Evolutionary conservation across 2,329 filamentous ascomycete genomes (phyloP), one percentile per base, ranked within the genome.

Genomic region (Diaporthe ampelina): DNA sequence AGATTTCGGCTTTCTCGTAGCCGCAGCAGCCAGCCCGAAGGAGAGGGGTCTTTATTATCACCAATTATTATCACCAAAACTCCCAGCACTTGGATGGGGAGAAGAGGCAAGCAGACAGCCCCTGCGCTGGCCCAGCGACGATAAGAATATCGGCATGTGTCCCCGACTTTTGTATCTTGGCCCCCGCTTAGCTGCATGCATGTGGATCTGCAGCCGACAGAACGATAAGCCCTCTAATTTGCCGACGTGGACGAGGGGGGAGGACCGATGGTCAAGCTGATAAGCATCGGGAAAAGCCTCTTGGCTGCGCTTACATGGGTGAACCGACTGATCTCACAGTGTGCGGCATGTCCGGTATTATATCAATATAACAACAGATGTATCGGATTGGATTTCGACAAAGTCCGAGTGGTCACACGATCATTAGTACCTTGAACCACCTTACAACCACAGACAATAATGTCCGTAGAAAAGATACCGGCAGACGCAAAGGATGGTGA

Each of bases 381-480:
- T 4, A 61, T 26, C 21, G 15, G 17, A n/a, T 9, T 29, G 15
- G 1, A 45, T 13, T 26, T n/a, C 59, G 6, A 29, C 5, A 11
- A 4, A 26, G 19, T 17, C 43, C 21, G 40, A 48, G 40, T 17
- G n/a, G 9, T 19, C 19, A 10, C 40, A 15, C 11, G 1, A 63
- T 13, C 7, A 32, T 48, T 35, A 43, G 29, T 17, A 19, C 6
- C 24, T n/a, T n/a, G 21, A 48, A 65, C 10, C 19, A 10, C 35
- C n/a, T 10, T 8, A 48, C 40, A 48, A 21, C 2, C 17, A 65
- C 40, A 15, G 9, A 1, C 9, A 3, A 65, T 1, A n/a, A 65
- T 65, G 59, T 45, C 59, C 11, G 9, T n/a, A 43, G 59, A 65
- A 15, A 65, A 65, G 59, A 48, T n/a, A 24, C 59, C 40, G 40